These are phyloP conservation scores for Pilobolus umbonatus DNA, from an alignment of 192 early-diverging fungal genomes.

Conservation along the genomic window DNA sequence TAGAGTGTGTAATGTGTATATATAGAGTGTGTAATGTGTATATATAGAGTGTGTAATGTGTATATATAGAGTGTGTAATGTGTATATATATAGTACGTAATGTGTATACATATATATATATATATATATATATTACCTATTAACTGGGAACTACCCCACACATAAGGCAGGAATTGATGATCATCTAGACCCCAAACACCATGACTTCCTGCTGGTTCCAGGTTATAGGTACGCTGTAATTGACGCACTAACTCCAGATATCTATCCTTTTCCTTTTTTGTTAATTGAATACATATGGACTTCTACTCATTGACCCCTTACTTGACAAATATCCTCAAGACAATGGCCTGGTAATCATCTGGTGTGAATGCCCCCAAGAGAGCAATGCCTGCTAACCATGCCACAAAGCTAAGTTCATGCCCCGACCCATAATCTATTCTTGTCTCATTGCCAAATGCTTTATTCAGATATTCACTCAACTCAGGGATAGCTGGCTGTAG, in stretches of 20 bases:
- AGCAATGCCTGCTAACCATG: conserved; percentile 79
- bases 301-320: conserved; percentile 14
- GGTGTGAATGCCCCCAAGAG: conserved; percentile 56
- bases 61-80: too few species aligned
- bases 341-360: conserved; percentile 68
- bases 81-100: not conserved
- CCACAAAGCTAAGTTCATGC: conserved; percentile 87
- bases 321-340: conserved; percentile 65
- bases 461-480: conserved; percentile 65
- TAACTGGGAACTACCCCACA: conserved; percentile 90
- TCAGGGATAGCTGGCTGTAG: conserved; percentile 59
- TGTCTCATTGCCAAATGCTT: conserved; percentile 80
- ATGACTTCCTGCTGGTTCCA: conserved; percentile 96
- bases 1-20: too few species aligned
- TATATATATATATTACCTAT: conserved; percentile 42
- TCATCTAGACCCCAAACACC: conserved; percentile 98
- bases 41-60: too few species aligned
- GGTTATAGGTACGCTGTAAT: conserved; percentile 75
- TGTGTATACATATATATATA: not conserved
- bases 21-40: too few species aligned
- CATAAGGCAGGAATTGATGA: conserved; percentile 93
- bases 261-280: conserved; percentile 12
- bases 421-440: conserved; percentile 97
- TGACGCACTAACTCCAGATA: conserved; percentile 78
- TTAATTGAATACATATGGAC: not conserved